Conservation (phyloP, 257 asterid species). For the Nicotiana benthamiana region DNA sequence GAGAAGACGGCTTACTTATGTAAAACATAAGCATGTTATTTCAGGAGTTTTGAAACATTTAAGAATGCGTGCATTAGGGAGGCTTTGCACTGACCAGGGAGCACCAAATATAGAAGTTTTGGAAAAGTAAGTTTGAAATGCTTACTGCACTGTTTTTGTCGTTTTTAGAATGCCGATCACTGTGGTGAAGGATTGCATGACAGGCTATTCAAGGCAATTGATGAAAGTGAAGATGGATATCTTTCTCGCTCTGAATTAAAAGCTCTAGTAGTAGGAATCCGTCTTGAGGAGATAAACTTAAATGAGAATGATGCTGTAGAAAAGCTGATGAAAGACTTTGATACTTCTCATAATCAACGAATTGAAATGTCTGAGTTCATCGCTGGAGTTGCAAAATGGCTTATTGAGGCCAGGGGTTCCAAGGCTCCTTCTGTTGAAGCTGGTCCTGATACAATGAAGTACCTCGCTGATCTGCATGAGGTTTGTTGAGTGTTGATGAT, state of each 20-base stretch:
- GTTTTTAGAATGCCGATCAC: not conserved
- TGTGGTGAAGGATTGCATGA: constrained; percentile 6
- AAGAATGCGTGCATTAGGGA: constrained; percentile 63
- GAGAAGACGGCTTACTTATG: constrained; percentile 58
- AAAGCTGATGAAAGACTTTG: constrained; percentile 67
- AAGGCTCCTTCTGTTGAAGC: constrained; percentile 11
- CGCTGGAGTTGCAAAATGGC: constrained; percentile 61
- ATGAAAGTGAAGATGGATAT: constrained; percentile 47
- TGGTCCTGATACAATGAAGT: constrained; percentile 42
- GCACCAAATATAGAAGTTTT: constrained; percentile 47
- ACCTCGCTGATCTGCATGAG: constrained; percentile 53
- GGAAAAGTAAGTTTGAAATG: constrained; percentile 32
- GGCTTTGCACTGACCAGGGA: constrained; percentile 57
- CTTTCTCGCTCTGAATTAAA: constrained; percentile 54
- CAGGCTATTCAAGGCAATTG: constrained; percentile 66
- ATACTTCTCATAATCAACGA: constrained; percentile 37
- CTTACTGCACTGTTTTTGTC: not conserved
- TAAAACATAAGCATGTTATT: constrained; percentile 71
- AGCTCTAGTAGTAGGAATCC: constrained; percentile 70
- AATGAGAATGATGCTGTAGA: constrained; percentile 50
- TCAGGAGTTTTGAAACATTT: constrained; percentile 70
- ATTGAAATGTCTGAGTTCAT: constrained; percentile 47
- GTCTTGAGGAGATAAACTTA: constrained; percentile 49
- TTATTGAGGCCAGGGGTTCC: constrained; percentile 53
- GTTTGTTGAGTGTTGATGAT: constrained; percentile 25